Percentiles rank a stretch among this genome's conserved stretches.
Evolutionary conservation across 192 early-diverging fungal genomes (phyloP).

Genomic region (Rhizophagus sp.): DNA sequence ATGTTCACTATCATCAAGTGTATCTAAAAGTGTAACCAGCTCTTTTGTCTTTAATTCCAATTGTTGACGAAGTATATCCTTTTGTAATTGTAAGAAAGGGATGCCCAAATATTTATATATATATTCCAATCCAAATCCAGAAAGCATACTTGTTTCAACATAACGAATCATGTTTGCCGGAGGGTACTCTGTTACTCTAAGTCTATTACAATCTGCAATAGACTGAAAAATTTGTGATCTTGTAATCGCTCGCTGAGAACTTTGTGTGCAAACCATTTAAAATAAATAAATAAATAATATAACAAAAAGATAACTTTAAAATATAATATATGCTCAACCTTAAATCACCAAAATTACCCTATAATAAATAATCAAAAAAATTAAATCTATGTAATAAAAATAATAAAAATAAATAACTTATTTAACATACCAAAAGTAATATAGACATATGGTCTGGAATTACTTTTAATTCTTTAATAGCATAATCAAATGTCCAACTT

Average conservation of each 20-base stretch:
- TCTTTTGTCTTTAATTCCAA: constrained; percentile 56
- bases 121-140: constrained; percentile 53
- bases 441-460: constrained; percentile 51
- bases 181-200: constrained; percentile 10
- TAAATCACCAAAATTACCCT: constrained; percentile 47
- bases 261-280: not conserved
- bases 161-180: constrained; percentile 55
- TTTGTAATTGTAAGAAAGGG: constrained; percentile 58
- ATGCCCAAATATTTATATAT: constrained; percentile 58
- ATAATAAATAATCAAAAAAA: not conserved
- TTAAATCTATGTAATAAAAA: not conserved
- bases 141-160: constrained; percentile 53
- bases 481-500: constrained; percentile 65
- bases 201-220: constrained; percentile 12
- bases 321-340: constrained; percentile 11
- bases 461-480: constrained; percentile 37
- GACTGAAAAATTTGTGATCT: constrained; percentile 15
- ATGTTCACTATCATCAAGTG: constrained; percentile 41
- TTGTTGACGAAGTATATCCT: constrained; percentile 54
- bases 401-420: not conserved
- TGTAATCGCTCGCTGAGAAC: not conserved
- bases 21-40: constrained; percentile 42
- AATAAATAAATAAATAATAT: constrained; percentile 28
- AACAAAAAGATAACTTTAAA: not conserved
- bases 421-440: constrained; percentile 47